Base-by-base conservation (phyloP, 805 yeast species). In the Hyphopichia homilentoma region DNA sequence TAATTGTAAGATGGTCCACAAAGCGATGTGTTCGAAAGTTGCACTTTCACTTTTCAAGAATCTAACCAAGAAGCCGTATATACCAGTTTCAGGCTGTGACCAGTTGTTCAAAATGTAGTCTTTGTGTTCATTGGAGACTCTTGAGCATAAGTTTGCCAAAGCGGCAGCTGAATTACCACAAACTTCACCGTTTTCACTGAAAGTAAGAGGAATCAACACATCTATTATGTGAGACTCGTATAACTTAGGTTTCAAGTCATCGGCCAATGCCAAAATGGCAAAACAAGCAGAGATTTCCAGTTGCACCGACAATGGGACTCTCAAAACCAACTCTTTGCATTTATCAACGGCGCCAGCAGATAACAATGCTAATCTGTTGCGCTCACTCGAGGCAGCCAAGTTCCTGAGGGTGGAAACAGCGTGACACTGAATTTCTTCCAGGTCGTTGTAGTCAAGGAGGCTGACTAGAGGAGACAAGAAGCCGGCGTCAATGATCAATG, bases 161-260 rank as follows among this genome's bases (percentile, higher is more conserved):
- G 98, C 97, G 22, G 98, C 98, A 11, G 97, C 98, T 2, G 96
- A 84, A 60, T 93, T 93, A 36, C 98, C 98, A 58, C 96, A 93
- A 12, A 93, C 97, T 61, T 94, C 98, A 38, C 88, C 84, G 55
- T 88, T 88, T 35, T 75, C 75, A 26, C 94, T 84, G 47, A 77
- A 79, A 2, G 97, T 93, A 56, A 93, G 74, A 21, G 98, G 98
- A 37, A 93, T 81, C 42, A 93, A 73, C 22, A 88, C 96, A 47
- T 84, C 88, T 40, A 88, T 75, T 27, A 93, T 80, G 33, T 89
- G 90, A 45, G 88, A 73, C 39, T 85, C 84, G 45, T 93, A 75
- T 48, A 93, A 70, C 49, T 83, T 83, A 32, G 82, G 75, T 62
- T 90, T 93, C 46, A 94, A 75, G 55, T 88, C 96, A 62, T 93